These are phyloP conservation scores for Pythium brassicae DNA, from an alignment of 352 stramenopile genomes.

Conservation along the genomic window DNA sequence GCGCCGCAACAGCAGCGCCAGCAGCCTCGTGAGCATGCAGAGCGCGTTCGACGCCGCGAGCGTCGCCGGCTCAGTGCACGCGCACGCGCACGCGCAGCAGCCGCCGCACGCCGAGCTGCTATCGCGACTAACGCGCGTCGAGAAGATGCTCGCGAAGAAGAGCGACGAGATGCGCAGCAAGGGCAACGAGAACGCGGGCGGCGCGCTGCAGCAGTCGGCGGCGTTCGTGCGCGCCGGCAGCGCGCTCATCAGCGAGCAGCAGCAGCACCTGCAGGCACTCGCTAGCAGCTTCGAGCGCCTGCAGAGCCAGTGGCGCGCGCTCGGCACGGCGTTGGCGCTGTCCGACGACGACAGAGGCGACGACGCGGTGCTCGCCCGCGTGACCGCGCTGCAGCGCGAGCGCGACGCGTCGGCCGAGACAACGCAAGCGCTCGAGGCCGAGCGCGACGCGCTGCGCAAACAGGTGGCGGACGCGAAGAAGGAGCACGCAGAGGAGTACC, in stretches of 20 bases:
- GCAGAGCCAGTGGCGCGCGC: constrained; percentile 18
- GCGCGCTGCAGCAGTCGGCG: constrained; percentile 53
- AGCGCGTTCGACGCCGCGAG: constrained; percentile 15
- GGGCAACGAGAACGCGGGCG: constrained; percentile 49
- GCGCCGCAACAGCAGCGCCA: constrained; percentile 15
- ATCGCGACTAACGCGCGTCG: constrained; percentile 32
- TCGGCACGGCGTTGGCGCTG: constrained; percentile 13
- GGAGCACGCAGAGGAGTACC: constrained; percentile 18
- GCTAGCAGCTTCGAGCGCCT: constrained; percentile 17
- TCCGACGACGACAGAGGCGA: constrained; percentile 6
- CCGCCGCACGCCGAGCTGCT: constrained; percentile 28
- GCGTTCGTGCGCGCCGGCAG: constrained; percentile 29
- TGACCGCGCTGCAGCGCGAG: constrained; percentile 7
- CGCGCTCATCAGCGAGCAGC: constrained; percentile 34
- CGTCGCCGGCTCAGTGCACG: constrained; percentile 8
- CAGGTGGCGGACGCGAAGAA: constrained; percentile 20
- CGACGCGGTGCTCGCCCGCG: constrained; percentile 3
- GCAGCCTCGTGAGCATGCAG: constrained; percentile 15
- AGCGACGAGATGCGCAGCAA: constrained; percentile 73
- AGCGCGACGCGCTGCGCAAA: constrained; percentile 16
- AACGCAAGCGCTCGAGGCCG: constrained; percentile 12
- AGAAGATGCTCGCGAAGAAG: constrained; percentile 64
- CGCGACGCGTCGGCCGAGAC: neutral
- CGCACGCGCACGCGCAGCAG: neutral
- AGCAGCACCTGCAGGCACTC: constrained; percentile 45